Conservation (phyloP, 2,329 filamentous ascomycete genomes). For the Fusarium chuoi region DNA sequence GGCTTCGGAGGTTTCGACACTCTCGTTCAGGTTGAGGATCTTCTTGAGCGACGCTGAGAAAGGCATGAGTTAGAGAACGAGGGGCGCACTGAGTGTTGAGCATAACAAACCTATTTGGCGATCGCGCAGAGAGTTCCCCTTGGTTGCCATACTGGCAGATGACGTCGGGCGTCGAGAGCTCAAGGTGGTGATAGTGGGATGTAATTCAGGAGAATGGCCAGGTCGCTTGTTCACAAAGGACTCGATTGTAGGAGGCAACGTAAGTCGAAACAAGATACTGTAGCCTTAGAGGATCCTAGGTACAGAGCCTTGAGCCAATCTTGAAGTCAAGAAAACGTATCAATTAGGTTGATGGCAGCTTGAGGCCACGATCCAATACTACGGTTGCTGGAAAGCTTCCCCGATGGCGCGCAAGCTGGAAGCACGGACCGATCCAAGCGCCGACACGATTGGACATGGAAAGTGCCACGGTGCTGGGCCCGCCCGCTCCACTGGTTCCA, state of each 20-base stretch:
- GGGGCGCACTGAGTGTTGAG: background rate
- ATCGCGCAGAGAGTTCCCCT: slow-evolving; percentile 60
- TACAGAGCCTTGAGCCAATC: slow-evolving; percentile 1
- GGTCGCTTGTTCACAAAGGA: background rate
- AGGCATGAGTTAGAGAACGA: slow-evolving; percentile 7
- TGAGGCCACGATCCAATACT: slow-evolving; percentile 45
- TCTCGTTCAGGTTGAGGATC: slow-evolving; percentile 93
- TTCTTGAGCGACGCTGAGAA: slow-evolving; percentile 86
- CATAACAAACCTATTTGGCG: slow-evolving; percentile 58
- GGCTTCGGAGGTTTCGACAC: slow-evolving; percentile 66
- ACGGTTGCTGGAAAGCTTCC: slow-evolving; percentile 37
- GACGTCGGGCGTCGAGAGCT: slow-evolving; percentile 35
- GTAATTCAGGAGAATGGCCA: slow-evolving; percentile 23
- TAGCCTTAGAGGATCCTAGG: background rate
- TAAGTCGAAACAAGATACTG: background rate
- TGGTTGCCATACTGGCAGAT: slow-evolving; percentile 56
- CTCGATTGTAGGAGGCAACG: background rate
- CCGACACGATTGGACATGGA: slow-evolving; percentile 37
- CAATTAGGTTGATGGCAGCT: slow-evolving; percentile 25
- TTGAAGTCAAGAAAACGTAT: slow-evolving; percentile 14
- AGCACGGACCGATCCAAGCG: slow-evolving; percentile 45
- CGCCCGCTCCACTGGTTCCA: slow-evolving; percentile 23
- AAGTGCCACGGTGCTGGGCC: slow-evolving; percentile 19
- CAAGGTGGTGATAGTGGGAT: slow-evolving; percentile 40
- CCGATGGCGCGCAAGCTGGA: slow-evolving; percentile 33